Conservation (phyloP, 2,329 filamentous ascomycete genomes). For the Neobulgaria alba region DNA sequence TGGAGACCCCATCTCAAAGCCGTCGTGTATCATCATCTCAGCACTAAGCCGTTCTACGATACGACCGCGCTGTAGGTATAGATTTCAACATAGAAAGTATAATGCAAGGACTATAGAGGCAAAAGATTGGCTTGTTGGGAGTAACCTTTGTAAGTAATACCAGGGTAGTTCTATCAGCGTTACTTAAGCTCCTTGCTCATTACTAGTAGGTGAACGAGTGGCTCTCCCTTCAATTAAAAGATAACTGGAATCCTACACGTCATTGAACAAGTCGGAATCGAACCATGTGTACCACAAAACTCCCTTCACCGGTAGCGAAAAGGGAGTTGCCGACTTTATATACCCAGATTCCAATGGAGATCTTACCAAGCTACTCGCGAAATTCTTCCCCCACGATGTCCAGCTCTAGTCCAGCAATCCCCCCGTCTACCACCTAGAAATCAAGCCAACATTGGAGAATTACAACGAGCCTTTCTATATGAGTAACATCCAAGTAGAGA, state of each 20-base stretch:
- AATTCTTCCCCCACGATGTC: constrained; percentile 5
- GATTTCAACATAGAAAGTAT: no score
- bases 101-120: no score
- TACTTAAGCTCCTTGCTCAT: no score
- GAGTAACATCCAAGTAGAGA: constrained; percentile 28
- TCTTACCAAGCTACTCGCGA: constrained; percentile 4
- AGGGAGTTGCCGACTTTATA: constrained; percentile 6
- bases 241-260: constrained; percentile 6
- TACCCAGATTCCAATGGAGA: constrained; percentile 6
- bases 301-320: constrained; percentile 3
- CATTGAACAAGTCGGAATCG: constrained; percentile 11
- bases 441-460: constrained; percentile 37
- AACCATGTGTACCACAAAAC: constrained; percentile 3
- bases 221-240: no score
- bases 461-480: constrained; percentile 37
- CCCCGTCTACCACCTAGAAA: constrained; percentile 35
- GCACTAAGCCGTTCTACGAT: no score
- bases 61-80: no score
- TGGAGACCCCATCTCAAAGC: no score
- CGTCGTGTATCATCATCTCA: no score
- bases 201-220: no score
- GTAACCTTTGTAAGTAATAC: no score
- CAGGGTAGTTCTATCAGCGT: no score
- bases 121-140: no score
- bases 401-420: constrained; percentile 2